These are phyloP conservation scores for Coemansia sp. DNA, from an alignment of 192 early-diverging fungal species.

Conservation along the genomic window DNA sequence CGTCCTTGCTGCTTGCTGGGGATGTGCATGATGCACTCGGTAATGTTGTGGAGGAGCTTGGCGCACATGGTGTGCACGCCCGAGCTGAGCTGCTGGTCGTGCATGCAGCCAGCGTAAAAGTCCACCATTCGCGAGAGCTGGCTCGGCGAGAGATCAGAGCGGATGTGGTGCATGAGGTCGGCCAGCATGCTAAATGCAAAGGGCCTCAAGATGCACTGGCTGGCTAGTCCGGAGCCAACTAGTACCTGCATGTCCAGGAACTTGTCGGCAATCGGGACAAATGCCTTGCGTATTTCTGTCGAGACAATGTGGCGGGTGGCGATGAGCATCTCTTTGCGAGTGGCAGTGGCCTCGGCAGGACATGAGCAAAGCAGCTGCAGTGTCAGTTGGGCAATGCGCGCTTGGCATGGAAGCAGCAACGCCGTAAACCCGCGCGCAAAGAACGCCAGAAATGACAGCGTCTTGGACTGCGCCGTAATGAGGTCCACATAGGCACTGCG, in stretches of 20 bases:
- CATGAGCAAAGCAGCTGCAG: conserved; percentile 89
- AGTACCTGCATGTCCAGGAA: conserved; percentile 94
- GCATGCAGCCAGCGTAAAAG: conserved; percentile 91
- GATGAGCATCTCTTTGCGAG: conserved; percentile 94
- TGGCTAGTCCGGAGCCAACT: conserved; percentile 91
- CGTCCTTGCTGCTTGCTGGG: conserved; percentile 67
- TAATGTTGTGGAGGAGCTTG: conserved; percentile 89
- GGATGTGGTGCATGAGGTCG: conserved; percentile 95
- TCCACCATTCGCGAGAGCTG: conserved; percentile 87
- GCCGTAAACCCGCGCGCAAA: conserved; percentile 82
- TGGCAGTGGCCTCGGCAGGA: conserved; percentile 90
- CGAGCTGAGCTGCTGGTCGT: conserved; percentile 88
- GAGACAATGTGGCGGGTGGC: conserved; percentile 94
- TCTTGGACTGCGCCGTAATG: conserved; percentile 97
- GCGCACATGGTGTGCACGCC: conserved; percentile 97
- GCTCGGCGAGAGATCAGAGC: conserved; percentile 74
- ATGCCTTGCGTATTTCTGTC: conserved; percentile 86
- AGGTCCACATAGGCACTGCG: conserved; percentile 71
- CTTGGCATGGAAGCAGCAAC: conserved; percentile 71
- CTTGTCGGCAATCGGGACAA: conserved; percentile 90
- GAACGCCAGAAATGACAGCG: conserved; percentile 96
- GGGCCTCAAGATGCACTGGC: conserved; percentile 88
- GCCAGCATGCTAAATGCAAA: conserved; percentile 94
- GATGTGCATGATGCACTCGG: conserved; percentile 81
- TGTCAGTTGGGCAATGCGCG: conserved; percentile 86